Base-by-base conservation (phyloP, 768 basidiomycete genomes). In the Pleurotus tuoliensis region DNA sequence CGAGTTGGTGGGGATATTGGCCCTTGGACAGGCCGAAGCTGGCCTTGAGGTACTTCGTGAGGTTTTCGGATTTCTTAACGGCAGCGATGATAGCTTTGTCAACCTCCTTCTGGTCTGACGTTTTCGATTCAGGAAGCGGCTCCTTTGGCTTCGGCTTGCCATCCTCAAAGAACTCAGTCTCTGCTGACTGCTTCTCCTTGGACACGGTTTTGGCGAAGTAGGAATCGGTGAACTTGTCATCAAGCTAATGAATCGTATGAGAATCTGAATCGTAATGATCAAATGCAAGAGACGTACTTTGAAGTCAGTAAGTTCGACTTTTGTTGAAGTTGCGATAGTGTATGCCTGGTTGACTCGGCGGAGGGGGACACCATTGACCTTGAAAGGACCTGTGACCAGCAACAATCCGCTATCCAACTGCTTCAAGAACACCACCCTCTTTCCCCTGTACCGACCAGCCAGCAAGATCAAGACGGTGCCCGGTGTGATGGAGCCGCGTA, bases 331-430 rank as follows among this genome's bases (percentile, higher is more conserved):
- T 57, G 96, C 93, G 68, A 99, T 98, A 60, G 95, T 94, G 71
- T 99, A 99, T 55, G 97, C 94, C 80, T 98, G 96, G 81, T 94
- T 96, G 59, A 99, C 94, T 73, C 97, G 86, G 73, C 95, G 84
- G 72, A 99, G 82, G 64, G 97, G 97, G 46, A 99, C 96, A 71
- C 97, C 97, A 76, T 99, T 99, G 72, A 98, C 72, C 83, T 94
- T 96, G 86, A 85, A 98, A 47, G 97, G 97, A 56, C 97, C 97
- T 39, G 95, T 94, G 66, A 99, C 94, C 75, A 99, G 81, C 67
- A 99, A 76, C 68, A 99, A 75, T 55, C 97, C 97, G 60, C 89
- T 89, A 65, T 83, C 82, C 71, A 98, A 77, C 80, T 95, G 94
- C 84, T 97, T 97, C 79, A 99, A 79, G 77, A 93, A 96, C 57